Evolutionary conservation across 192 early-diverging fungal species (phyloP), one percentile per base, ranked within the genome.

Genomic region (Fimicolochytrium jonesii): DNA sequence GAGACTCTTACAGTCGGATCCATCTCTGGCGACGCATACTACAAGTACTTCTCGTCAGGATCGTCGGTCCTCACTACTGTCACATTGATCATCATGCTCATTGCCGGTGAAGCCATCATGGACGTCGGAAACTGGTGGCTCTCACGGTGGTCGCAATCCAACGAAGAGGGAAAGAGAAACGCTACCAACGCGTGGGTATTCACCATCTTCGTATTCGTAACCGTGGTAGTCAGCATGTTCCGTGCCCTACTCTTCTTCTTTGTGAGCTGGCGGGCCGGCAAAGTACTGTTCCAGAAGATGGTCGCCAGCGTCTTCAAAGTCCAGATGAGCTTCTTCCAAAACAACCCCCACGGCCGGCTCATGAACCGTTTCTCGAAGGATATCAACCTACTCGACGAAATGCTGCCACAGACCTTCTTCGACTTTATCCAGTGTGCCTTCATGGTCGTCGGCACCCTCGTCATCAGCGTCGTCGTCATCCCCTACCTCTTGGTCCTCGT

Each of bases 361-460:
- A 6, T 36, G 34, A 68, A 54, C 62, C 68, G 77, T 17, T 70
- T 75, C 11, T 73, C 74, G 0, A 73, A 83, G 29, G 83, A 87
- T 53, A 79, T 88, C 57, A 73, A 74, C 42, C 71, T 80, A 37
- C 63, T 85, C 1, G 91, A 91, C 54, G 82, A 87, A 39, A 64
- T 77, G 55, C 86, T 74, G 26, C 77, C 77, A 0, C 61, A 59
- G 46, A 78, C 72, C 1, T 66, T 70, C 39, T 78, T 84, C 56
- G 82, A 86, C 34, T 69, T 87, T 3, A 71, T 68, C 0, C 85
- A 88, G 46, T 83, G 83, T 61, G 49, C 70, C 17, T 75, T 88
- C 47, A 86, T 87, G 75, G 59, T 89, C 37, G 17, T 78, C 22
- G 82, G 84, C 17, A 84, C 84, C n/a, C 36, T 90, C 0, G 73